A percentile compares a stretch with the other conserved stretches of the same genome.
Evolutionary conservation across 1,284 basidiomycete species (phyloP).

Genomic region (Exobasidium cylindrosporum): DNA sequence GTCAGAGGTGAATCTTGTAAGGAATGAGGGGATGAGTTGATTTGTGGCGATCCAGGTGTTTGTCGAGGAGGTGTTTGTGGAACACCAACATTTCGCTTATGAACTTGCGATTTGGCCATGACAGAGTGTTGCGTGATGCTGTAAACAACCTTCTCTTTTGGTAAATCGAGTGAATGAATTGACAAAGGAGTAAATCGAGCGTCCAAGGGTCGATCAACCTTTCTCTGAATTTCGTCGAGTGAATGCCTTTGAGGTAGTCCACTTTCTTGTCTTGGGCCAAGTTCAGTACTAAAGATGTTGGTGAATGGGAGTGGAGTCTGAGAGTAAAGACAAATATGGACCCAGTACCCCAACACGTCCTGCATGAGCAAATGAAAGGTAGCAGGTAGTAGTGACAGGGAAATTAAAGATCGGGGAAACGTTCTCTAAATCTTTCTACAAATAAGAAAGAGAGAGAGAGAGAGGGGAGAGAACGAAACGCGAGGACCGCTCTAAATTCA

Average conservation of each 20-base stretch:
- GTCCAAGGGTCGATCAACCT: constrained; percentile 7
- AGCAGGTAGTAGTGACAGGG: too few species aligned
- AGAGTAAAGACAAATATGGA: constrained; percentile 7
- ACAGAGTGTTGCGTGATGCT: background rate
- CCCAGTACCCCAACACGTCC: background rate
- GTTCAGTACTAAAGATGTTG: background rate
- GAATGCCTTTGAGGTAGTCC: background rate
- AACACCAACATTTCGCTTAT: background rate
- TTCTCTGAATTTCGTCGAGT: constrained; percentile 1
- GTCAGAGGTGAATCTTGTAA: background rate
- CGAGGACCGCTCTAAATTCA: too few species aligned
- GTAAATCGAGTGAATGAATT: background rate
- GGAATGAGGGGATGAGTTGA: background rate
- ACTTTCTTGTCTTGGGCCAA: background rate
- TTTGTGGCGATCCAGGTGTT: background rate
- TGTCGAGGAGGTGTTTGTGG: background rate
- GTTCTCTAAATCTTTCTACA: too few species aligned
- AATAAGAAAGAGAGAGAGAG: too few species aligned
- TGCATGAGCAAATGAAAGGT: background rate
- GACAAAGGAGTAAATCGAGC: constrained; percentile 1
- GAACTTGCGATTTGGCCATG: background rate
- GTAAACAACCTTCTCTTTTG: background rate
- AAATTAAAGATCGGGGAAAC: too few species aligned
- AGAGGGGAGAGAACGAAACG: too few species aligned
- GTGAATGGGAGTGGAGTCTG: background rate